Evolutionary conservation across 1,284 basidiomycete species (phyloP), one percentile per base, ranked within the genome.

Genomic region (Fomitiporia mediterranea): DNA sequence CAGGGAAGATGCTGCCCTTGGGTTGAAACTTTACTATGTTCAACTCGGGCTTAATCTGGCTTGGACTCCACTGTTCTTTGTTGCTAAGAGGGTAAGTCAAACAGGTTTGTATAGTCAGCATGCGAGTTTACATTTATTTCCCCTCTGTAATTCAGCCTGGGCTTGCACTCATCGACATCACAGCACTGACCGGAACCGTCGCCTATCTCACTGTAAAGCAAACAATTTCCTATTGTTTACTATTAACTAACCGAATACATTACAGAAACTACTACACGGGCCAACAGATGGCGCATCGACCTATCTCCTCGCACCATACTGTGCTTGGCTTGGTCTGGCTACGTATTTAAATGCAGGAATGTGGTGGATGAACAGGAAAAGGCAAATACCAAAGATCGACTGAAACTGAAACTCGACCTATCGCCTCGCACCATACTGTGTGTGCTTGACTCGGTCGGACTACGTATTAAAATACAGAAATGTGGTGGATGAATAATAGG

Each of bases 1-100:
- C 56, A 81, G 81, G 51, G 68, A 73, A 25, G 69, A 74, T 56
- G 75, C 84, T 38, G 70, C 74, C 39, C 66, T 74, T 38, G 84
- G 82, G 2, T 69, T 91, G 38, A 72, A 73, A 32, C 71, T 91
- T 42, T 90, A 91, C 72, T 91, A 85, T 69, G 74, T 72, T 4
- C 87, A 90, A 66, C 73, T 91, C 37, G 82, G 72, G 0, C 68
- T 90, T 43, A 91, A 90, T 72, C 70, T 81, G 53, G 61, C 78
- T 27, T 91, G 88, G 88, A 81, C 80, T 19, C 85, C 88, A 3
- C 68, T 90, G 37, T 89, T 89, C 76, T 91, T 91, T 63, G 79
- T 78, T 13, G 66, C 73, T 37, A 77, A 77, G 61, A 67, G 73
- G 69, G 81, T 74, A 58, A 30, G 69, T 7, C 2, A 11, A 23